Conservation (phyloP, 768 basidiomycete species). For the Russula olivacea region DNA sequence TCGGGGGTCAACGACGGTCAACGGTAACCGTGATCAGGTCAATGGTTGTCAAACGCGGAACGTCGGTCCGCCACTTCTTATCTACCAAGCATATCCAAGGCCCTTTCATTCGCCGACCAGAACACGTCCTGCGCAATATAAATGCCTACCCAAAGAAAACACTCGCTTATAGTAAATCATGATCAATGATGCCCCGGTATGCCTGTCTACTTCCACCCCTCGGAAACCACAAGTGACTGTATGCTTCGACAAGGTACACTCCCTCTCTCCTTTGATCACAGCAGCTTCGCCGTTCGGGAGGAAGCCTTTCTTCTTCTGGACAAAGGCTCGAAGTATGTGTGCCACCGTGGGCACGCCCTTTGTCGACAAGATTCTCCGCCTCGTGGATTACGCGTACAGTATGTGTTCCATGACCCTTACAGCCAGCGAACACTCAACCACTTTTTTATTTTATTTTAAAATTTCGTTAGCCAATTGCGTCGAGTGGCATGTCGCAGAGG, state of each 20-base stretch:
- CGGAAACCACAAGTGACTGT: conserved; percentile 28
- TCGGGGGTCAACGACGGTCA: too few relatives aligned
- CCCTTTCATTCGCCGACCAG: too few relatives aligned
- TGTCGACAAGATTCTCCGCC: conserved; percentile 77
- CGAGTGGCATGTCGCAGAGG: conserved; percentile 89
- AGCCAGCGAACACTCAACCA: neutral
- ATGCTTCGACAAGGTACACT: conserved; percentile 88
- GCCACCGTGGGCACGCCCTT: conserved; percentile 30
- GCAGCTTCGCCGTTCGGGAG: conserved; percentile 85
- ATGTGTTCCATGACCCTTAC: conserved; percentile 34
- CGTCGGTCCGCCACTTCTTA: too few relatives aligned
- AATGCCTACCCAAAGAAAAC: too few relatives aligned
- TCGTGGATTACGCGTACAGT: conserved; percentile 76
- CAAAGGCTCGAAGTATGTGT: conserved; percentile 71
- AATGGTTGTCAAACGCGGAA: too few relatives aligned
- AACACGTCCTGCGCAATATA: too few relatives aligned
- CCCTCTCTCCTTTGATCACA: conserved; percentile 30
- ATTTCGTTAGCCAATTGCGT: conserved; percentile 50
- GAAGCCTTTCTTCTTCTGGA: conserved; percentile 81
- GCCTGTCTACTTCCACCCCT: conserved; percentile 65
- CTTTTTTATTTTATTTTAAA: neutral
- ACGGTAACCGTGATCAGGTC: too few relatives aligned
- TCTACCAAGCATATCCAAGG: too few relatives aligned
- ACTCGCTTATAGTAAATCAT: too few relatives aligned
- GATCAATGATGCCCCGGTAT: conserved; percentile 30